Conservation (phyloP, 2,329 filamentous ascomycete species). For the Penicillium expansum region DNA sequence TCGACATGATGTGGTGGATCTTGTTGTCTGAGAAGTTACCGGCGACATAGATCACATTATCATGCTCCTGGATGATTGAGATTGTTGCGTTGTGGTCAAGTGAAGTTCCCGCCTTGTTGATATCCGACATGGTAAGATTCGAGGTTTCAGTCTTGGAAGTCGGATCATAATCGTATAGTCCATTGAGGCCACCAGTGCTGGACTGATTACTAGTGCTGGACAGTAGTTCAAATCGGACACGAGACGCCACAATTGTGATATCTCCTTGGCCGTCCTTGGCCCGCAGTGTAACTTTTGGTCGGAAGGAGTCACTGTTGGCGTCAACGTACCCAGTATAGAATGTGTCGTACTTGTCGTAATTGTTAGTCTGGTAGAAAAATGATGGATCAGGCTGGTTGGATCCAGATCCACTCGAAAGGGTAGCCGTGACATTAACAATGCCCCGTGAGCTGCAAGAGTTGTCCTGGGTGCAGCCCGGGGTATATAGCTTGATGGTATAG, state of each 20-base stretch:
- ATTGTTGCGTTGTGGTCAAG: conserved; percentile 68
- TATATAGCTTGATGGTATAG: conserved; percentile 88
- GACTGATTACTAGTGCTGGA: conserved; percentile 60
- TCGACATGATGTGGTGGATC: conserved; percentile 72
- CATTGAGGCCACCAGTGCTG: conserved; percentile 77
- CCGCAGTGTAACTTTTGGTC: conserved; percentile 73
- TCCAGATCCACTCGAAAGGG: conserved; percentile 55
- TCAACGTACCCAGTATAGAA: conserved; percentile 86
- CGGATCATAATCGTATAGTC: conserved; percentile 85
- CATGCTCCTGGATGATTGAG: conserved; percentile 63
- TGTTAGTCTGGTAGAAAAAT: conserved; percentile 82
- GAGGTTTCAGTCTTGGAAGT: conserved; percentile 54
- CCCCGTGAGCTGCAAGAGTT: conserved; percentile 73
- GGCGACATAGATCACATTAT: conserved; percentile 68
- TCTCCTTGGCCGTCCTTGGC: conserved; percentile 61
- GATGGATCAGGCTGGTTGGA: conserved; percentile 54
- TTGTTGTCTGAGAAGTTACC: conserved; percentile 75
- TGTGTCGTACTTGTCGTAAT: conserved; percentile 94
- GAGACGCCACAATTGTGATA: conserved; percentile 83
- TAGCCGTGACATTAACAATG: conserved; percentile 75
- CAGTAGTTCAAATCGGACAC: conserved; percentile 67
- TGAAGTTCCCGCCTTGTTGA: conserved; percentile 71
- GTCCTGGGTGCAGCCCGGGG: conserved; percentile 83
- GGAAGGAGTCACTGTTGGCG: conserved; percentile 68
- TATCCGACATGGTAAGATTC: conserved; percentile 67